A percentile compares a stretch with the other conserved stretches of the same genome.
Evolutionary conservation across 352 stramenopile species (phyloP).

Genomic region (Globisporangium nagaii): DNA sequence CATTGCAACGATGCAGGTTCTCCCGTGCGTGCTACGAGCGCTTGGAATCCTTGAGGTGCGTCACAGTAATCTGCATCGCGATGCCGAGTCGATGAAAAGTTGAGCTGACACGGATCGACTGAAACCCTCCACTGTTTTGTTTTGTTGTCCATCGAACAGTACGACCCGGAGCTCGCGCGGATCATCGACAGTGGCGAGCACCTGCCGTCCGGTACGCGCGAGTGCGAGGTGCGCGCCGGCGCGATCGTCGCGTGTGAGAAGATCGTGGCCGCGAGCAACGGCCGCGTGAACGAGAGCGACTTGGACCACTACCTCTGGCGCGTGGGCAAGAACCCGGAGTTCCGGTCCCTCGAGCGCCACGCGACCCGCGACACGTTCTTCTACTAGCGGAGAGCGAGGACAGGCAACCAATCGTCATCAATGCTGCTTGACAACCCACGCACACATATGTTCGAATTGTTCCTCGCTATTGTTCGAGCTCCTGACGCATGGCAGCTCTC

Average conservation of each 20-base stretch:
- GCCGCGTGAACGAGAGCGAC: constrained; percentile 33
- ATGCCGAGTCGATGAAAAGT: no score
- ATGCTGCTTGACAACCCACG: no score
- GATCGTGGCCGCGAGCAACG: constrained; percentile 53
- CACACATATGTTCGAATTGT: no score
- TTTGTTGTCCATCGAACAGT: constrained; percentile 22
- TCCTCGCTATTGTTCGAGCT: no score
- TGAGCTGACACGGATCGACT: no score
- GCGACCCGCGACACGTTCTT: constrained; percentile 66
- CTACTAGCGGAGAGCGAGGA: constrained; percentile 27
- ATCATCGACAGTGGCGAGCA: constrained; percentile 44
- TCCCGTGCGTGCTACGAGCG: constrained; percentile 70
- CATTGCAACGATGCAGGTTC: constrained; percentile 26
- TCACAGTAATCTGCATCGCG: neutral
- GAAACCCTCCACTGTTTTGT: no score
- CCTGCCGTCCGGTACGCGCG: constrained; percentile 31
- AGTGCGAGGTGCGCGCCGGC: constrained; percentile 65
- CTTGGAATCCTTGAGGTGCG: constrained; percentile 65
- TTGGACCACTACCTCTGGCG: constrained; percentile 74
- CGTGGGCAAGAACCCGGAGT: constrained; percentile 65
- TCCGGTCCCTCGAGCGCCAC: constrained; percentile 63
- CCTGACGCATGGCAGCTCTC: no score
- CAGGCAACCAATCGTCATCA: neutral
- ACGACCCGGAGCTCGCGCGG: constrained; percentile 39
- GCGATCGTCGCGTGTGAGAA: constrained; percentile 61